A percentile compares a stretch with the other conserved stretches of the same genome.
Evolutionary conservation across 2,329 filamentous ascomycete species (phyloP).

Genomic region (Chaetothyriales sp.): DNA sequence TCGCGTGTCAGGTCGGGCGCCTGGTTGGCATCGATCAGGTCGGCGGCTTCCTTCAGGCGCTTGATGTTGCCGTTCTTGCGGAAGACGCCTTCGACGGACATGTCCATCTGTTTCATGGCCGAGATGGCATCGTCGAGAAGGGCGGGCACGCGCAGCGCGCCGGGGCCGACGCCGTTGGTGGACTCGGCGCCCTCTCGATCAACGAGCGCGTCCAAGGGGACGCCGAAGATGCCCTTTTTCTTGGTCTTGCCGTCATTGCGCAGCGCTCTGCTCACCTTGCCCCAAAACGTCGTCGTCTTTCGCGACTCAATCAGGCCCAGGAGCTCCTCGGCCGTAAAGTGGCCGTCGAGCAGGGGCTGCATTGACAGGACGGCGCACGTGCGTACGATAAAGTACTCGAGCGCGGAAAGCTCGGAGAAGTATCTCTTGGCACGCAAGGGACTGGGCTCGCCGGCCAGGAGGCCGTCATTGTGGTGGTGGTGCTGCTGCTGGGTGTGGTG

Average conservation of each 20-base stretch:
- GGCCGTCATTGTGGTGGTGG: conserved; percentile 30
- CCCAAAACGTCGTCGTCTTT: conserved; percentile 93
- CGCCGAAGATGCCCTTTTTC: conserved; percentile 89
- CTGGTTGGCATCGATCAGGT: conserved; percentile 75
- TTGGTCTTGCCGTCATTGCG: conserved; percentile 68
- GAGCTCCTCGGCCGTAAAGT: conserved; percentile 89
- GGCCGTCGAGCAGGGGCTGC: conserved; percentile 76
- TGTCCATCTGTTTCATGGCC: conserved; percentile 96
- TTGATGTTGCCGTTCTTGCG: conserved; percentile 98
- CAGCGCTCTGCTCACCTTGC: conserved; percentile 93
- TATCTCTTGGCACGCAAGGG: conserved; percentile 58
- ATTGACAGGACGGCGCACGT: conserved; percentile 91
- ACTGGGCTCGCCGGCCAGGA: conserved; percentile 37
- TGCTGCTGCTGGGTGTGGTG: no score
- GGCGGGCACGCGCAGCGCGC: conserved; percentile 78
- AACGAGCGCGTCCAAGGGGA: conserved; percentile 74
- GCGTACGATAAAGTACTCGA: conserved; percentile 95
- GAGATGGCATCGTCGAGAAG: conserved; percentile 88
- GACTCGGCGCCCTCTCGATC: conserved; percentile 92
- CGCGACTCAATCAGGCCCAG: conserved; percentile 84
- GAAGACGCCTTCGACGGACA: conserved; percentile 97
- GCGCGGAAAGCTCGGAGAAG: conserved; percentile 86
- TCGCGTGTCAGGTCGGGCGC: conserved; percentile 76
- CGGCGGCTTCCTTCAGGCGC: conserved; percentile 71
- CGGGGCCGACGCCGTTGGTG: conserved; percentile 91